Evolutionary conservation across 1,284 basidiomycete genomes (phyloP), one percentile per base, ranked within the genome.

Genomic region (Binderoboletus segoi): DNA sequence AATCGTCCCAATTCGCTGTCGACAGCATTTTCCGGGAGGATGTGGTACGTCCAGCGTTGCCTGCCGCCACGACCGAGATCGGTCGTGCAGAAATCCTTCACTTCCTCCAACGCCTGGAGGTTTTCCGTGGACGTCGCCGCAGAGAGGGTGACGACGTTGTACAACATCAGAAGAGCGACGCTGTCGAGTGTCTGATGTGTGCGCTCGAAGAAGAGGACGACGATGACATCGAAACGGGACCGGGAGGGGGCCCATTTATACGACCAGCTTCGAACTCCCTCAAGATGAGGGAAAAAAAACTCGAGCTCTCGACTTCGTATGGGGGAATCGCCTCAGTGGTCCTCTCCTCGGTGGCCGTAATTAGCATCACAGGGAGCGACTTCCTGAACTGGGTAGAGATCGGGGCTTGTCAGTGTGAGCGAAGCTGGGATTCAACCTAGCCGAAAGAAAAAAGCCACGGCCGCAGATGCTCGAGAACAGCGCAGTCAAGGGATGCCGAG

Each of bases 11-110:
- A 66, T 69, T 86, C 82, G 13, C 71, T 64, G 15, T 79, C 75
- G 35, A 86, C 64, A 6, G 67, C 66, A 11, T 77, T 77, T 60
- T 85, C 82, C 5, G 70, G 40, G 12, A 88, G 77, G 37, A 77
- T 66, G 13, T 79, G 79, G 64, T 84, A 88, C 15, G 78, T 79
- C 82, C 82, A 86, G 38, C 79, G 76, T 56, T 74, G 78, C 64
- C 65, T 76, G 56, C 79, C 82, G 57, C 76, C 75, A 51, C 75
- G 76, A 57, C 81, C 84, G 73, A 86, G 81, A 70, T 86, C 81
- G 6, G 85, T 87, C 38, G 74, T 73, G 28, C 72, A 71, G 59
- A 83, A 82, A 60, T 82, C 70, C 62, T 75, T 76, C 53, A 83
- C 81, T 62, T 83, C 82, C 46, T 78, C 74, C 55, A 83, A 67